A percentile compares a stretch with the other conserved stretches of the same genome.
Conservation (phyloP, 805 yeast species). For the Scheffersomyces stipitis region DNA sequence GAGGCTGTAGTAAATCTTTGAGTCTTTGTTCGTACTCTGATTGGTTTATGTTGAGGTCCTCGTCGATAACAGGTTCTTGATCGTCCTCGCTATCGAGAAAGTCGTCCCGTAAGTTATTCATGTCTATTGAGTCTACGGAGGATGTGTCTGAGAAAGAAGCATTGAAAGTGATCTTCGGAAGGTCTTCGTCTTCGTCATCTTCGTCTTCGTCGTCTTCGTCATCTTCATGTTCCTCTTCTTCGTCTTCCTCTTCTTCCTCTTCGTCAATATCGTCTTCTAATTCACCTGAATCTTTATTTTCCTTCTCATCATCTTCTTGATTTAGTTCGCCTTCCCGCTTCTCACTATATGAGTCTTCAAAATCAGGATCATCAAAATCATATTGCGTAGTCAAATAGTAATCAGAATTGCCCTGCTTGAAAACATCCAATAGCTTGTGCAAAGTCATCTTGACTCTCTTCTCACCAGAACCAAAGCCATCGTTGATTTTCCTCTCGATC, state of each 20-base stretch:
- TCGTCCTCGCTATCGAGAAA: conserved; percentile 34
- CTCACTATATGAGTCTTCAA: conserved; percentile 9
- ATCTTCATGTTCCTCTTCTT: conserved; percentile 22
- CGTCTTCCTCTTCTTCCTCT: conserved; percentile 19
- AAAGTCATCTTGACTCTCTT: conserved; percentile 52
- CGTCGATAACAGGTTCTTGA: conserved; percentile 19
- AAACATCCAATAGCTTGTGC: conserved; percentile 43
- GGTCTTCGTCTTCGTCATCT: conserved; percentile 9
- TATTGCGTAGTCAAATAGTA: conserved; percentile 74
- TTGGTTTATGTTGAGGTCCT: conserved; percentile 28
- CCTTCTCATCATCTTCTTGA: conserved; percentile 11
- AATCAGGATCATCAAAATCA: conserved; percentile 8
- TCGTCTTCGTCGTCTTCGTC: conserved; percentile 23
- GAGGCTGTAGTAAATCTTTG: conserved; percentile 57
- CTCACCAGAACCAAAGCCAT: conserved; percentile 71
- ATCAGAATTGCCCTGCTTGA: conserved; percentile 43
- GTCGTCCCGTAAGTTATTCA: conserved; percentile 49
- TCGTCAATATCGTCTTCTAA: conserved; percentile 10
- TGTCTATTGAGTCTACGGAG: conserved; percentile 47
- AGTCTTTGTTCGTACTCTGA: conserved; percentile 38
- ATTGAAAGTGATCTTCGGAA: conserved; percentile 1
- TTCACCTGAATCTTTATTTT: conserved; percentile 5
- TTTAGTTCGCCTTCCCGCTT: conserved; percentile 11
- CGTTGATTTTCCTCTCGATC: conserved; percentile 56
- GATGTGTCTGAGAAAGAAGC: conserved; percentile 33